Conservation (phyloP, 2,329 filamentous ascomycete species). For the Calonectria henricotiae region DNA sequence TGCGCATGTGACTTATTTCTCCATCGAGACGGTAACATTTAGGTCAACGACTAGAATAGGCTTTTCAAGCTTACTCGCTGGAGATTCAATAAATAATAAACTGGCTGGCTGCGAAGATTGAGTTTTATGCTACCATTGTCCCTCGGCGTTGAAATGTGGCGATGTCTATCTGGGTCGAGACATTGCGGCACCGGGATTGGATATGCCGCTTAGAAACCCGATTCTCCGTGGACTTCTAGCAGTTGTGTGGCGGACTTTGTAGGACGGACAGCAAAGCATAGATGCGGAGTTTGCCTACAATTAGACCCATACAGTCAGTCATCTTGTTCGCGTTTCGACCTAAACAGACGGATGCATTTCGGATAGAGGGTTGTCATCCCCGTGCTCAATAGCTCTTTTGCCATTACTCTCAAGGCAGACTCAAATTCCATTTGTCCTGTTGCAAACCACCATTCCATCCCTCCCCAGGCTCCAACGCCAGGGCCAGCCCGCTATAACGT, state of each 20-base stretch:
- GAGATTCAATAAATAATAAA: background rate
- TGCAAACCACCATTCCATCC: constrained; percentile 14
- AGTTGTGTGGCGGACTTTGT: constrained; percentile 37
- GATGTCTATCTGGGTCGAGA: background rate
- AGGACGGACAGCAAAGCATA: constrained; percentile 7
- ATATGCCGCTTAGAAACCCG: constrained; percentile 31
- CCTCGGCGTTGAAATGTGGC: background rate
- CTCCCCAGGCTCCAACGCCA: constrained; percentile 46
- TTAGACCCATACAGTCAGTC: background rate
- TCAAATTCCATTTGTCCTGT: constrained; percentile 6
- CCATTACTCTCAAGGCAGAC: constrained; percentile 17
- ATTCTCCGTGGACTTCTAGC: constrained; percentile 1
- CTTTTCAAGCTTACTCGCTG: background rate
- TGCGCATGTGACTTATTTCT: constrained; percentile 16
- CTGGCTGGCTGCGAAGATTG: background rate
- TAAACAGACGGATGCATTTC: background rate
- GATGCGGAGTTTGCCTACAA: constrained; percentile 36
- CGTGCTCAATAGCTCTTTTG: background rate
- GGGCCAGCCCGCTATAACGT: constrained; percentile 43
- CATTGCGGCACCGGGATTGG: constrained; percentile 1
- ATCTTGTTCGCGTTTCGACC: background rate
- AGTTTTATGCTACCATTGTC: too few species aligned
- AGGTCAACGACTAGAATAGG: background rate
- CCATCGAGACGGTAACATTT: constrained; percentile 5
- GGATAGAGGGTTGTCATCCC: background rate